Evolutionary conservation across 2,329 filamentous ascomycete species (phyloP), one percentile per base, ranked within the genome.

Genomic region (Balansia obtecta): DNA sequence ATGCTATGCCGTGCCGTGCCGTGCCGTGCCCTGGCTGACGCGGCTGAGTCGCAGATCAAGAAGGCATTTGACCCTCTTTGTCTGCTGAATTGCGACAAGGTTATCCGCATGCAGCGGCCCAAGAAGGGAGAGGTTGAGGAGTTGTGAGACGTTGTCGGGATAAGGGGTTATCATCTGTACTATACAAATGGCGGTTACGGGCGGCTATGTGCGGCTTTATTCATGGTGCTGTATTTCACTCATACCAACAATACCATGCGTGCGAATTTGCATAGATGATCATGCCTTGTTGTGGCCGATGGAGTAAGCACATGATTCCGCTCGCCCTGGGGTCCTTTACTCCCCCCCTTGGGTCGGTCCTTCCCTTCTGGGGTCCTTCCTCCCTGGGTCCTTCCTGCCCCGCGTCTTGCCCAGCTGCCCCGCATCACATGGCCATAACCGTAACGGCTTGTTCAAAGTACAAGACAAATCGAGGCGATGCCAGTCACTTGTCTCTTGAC

Each of bases 1-100:
- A 3, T 38, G 8, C 1, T 39, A 5, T 11, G 37, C 39, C 10
- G 16, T 16, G 4, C 18, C 20, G n/a, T 38, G 8, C 1, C 33
- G 3, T 11, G 37, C 39, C 10, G 16, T 16, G 4, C 18, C 20
- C 45, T 45, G 20, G 41, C 46, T 38, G n/a, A 20, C 38, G 2
- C 48, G 6, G 5, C 38, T 8, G 16, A 11, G 41, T 4, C 11
- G 54, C 56, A 86, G 82, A 80, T 91, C 64, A 93, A 93, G 71
- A 74, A 81, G 59, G 84, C 87, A 0, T 85, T 89, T 55, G 88
- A 93, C 65, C 87, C 87, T 3, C 69, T 88, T 33, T 83, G 77
- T 57, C 65, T 86, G 49, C 72, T 84, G 48, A 86, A 86, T 68
- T 80, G 76, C 58, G 82, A 85, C 69, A 86, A 86, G 69, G 74